phyloP scores from a whole-genome alignment of 371 early-diverging fungal species.

The Phascolomyces articulosus region DNA sequence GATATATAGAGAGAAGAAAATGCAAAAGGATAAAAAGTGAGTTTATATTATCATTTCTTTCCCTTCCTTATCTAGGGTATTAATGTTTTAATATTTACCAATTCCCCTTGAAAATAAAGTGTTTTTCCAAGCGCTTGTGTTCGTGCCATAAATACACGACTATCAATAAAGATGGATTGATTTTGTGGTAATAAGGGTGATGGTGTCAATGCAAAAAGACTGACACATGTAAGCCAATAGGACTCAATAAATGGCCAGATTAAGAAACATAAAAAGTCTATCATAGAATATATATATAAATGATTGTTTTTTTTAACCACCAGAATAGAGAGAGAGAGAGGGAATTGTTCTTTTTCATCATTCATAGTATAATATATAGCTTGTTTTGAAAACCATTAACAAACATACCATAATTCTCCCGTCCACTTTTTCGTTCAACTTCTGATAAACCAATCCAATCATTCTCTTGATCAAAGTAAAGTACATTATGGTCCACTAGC shows the following conservation, averaged over 20 bases:
- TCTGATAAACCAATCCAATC: slow-evolving; percentile 62
- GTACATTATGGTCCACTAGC: slow-evolving; percentile 62
- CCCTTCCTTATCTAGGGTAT: too few species aligned
- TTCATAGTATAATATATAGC: too few species aligned
- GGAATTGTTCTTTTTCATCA: too few species aligned
- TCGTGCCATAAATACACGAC: slow-evolving; percentile 63
- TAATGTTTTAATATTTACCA: slow-evolving; percentile 1
- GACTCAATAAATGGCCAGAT: slow-evolving; percentile 92
- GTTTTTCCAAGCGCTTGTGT: slow-evolving; percentile 82
- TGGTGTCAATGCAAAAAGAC: slow-evolving; percentile 62
- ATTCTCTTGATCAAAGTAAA: slow-evolving; percentile 46
- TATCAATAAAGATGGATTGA: slow-evolving; percentile 68
- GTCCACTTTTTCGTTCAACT: slow-evolving; percentile 70
- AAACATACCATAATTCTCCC: slow-evolving; percentile 87
- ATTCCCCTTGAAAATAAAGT: slow-evolving; percentile 17
- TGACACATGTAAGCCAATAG: slow-evolving; percentile 79
- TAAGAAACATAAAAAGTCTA: slow-evolving; percentile 85
- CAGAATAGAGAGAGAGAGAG: too few species aligned
- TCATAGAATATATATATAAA: too few species aligned
- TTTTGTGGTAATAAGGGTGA: slow-evolving; percentile 19
- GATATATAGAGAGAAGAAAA: too few species aligned
- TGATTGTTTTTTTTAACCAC: too few species aligned
- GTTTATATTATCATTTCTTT: too few species aligned
- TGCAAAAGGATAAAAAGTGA: neutral
- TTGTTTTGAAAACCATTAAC: too few species aligned